A percentile compares a stretch with the other conserved stretches of the same genome.
These are phyloP conservation scores for Neckera pumila DNA, from an alignment of 225 moss, liverwort and hornwort genomes.

Conservation along the genomic window DNA sequence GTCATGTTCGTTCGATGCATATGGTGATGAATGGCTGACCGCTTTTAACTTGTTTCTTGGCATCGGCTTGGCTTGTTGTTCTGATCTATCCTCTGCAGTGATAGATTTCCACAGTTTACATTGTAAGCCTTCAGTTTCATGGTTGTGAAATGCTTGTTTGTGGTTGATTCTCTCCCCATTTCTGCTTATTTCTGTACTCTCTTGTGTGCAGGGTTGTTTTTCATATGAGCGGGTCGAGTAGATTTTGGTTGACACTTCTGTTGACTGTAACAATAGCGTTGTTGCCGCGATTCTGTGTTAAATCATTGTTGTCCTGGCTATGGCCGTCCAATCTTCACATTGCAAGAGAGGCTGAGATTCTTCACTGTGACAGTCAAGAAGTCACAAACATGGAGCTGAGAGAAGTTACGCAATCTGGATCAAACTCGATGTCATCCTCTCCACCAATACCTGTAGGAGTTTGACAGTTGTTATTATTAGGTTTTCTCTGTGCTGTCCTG, in stretches of 20 bases:
- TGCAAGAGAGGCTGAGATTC: conserved; percentile 63
- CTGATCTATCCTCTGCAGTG: neutral
- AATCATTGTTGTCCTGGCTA: conserved; percentile 33
- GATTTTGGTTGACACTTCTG: conserved; percentile 51
- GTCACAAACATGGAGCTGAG: conserved; percentile 37
- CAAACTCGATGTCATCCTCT: neutral
- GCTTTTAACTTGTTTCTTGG: neutral
- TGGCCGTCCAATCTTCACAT: conserved; percentile 71
- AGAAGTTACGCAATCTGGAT: conserved; percentile 13
- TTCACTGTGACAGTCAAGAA: neutral
- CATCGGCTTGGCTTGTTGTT: neutral
- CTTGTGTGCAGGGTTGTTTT: conserved; percentile 50
- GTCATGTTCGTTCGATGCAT: neutral
- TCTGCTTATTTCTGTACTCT: neutral
- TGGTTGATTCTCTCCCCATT: neutral
- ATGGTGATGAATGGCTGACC: neutral
- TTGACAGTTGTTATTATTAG: neutral
- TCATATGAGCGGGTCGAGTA: conserved; percentile 35
- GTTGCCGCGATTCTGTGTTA: conserved; percentile 61
- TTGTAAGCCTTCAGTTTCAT: neutral
- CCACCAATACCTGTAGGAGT: neutral
- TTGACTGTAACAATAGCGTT: conserved; percentile 52
- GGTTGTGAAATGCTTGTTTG: neutral
- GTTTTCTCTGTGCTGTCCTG: neutral
- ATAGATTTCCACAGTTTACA: neutral